Conservation (phyloP, 2,329 filamentous ascomycete species). For the Pseudogymnoascus sp. region DNA sequence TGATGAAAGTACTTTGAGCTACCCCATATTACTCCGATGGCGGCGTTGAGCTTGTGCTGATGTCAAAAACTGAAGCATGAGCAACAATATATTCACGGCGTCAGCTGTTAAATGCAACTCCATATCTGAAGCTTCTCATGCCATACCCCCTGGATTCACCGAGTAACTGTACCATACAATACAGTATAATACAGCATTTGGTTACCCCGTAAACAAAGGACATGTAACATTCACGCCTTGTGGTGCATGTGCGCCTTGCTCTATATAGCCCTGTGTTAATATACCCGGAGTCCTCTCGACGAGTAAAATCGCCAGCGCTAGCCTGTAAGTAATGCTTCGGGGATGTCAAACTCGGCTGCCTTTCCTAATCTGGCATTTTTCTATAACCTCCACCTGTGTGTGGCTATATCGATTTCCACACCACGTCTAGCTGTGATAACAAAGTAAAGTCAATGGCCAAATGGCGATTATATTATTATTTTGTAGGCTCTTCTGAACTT, state of each 20-base stretch:
- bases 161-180: background rate
- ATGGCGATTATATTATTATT: background rate
- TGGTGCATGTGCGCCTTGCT: background rate
- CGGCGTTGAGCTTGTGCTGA: background rate
- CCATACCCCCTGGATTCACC: background rate
- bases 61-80: background rate
- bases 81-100: background rate
- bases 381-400: background rate
- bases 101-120: background rate
- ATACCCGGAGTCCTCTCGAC: background rate
- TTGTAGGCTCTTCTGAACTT: background rate
- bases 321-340: constrained; percentile 1
- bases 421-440: background rate
- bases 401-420: background rate
- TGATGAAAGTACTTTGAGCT: background rate
- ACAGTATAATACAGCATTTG: background rate
- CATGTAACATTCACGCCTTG: background rate
- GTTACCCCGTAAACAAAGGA: constrained; percentile 6
- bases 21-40: background rate
- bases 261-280: background rate
- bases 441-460: background rate
- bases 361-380: background rate
- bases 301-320: constrained; percentile 1
- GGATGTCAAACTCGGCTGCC: constrained; percentile 5
- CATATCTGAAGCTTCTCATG: background rate